Evolutionary conservation across 129 eudicot genomes (phyloP).

Genomic region (Helianthus annuus): DNA sequence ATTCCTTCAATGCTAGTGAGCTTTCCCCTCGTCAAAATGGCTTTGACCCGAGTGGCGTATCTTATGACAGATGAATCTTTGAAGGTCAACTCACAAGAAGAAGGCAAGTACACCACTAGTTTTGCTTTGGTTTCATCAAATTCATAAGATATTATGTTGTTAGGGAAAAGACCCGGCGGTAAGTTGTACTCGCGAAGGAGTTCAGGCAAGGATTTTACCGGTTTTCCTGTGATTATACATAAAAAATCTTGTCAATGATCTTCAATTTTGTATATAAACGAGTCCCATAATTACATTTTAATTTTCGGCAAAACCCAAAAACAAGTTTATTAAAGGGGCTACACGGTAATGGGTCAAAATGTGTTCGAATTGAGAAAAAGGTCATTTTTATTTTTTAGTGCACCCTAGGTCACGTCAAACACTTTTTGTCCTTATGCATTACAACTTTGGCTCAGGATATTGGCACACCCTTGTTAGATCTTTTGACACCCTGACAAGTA

Average conservation of each 20-base stretch:
- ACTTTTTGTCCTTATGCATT: background rate
- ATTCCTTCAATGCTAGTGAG: conserved; percentile 53
- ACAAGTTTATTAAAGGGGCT: background rate
- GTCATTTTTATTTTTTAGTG: background rate
- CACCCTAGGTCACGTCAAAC: background rate
- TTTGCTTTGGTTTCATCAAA: conserved; percentile 55
- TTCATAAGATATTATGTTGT: conserved; percentile 57
- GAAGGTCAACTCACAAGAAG: conserved; percentile 52
- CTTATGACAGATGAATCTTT: conserved; percentile 58
- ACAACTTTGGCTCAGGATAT: background rate
- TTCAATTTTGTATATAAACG: background rate
- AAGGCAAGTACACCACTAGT: conserved; percentile 51
- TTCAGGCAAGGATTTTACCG: conserved; percentile 47
- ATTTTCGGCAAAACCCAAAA: background rate
- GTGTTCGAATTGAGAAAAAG: background rate
- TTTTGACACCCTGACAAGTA: no score
- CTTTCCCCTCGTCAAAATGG: conserved; percentile 50
- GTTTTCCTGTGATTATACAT: conserved; percentile 40
- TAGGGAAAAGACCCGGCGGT: conserved; percentile 58
- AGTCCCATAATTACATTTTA: conserved; percentile 1
- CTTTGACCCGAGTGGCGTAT: conserved; percentile 56
- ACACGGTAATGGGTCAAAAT: background rate
- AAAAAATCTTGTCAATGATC: background rate
- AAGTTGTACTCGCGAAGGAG: conserved; percentile 58
- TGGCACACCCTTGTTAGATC: no score